These are phyloP conservation scores for Orbilia blumenaviensis DNA, from an alignment of 2,329 filamentous ascomycete genomes.

Conservation along the genomic window DNA sequence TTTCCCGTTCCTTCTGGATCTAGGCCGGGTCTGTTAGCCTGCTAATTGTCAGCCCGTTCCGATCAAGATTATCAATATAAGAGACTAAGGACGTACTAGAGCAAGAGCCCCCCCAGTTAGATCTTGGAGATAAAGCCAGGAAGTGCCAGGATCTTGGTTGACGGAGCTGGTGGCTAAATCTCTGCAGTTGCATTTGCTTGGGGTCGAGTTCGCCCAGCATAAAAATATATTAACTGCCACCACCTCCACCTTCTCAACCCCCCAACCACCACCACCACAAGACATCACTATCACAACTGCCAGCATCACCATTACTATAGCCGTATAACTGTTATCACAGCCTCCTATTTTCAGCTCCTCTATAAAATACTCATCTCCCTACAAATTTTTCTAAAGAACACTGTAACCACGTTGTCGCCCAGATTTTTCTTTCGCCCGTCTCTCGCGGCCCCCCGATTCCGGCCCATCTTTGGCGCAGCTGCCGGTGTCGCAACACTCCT, in stretches of 20 bases:
- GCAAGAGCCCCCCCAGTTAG: too few relatives aligned
- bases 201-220: background rate
- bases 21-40: background rate
- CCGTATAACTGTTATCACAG: too few relatives aligned
- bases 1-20: slow-evolving; percentile 17
- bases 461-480: slow-evolving; percentile 56
- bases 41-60: background rate
- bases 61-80: background rate
- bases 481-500: slow-evolving; percentile 53
- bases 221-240: slow-evolving; percentile 15
- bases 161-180: slow-evolving; percentile 12
- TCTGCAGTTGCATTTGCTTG: background rate
- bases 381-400: too few relatives aligned
- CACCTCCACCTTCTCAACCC: slow-evolving; percentile 14
- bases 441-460: slow-evolving; percentile 48
- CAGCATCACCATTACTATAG: background rate
- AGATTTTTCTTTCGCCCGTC: slow-evolving; percentile 51
- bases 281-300: background rate
- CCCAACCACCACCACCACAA: background rate
- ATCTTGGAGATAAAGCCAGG: too few relatives aligned
- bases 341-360: background rate
- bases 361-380: slow-evolving; percentile 20
- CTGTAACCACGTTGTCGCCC: slow-evolving; percentile 57
- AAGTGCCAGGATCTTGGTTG: too few relatives aligned
- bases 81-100: too few relatives aligned